phyloP scores from a whole-genome alignment of 1,139 yeast genomes.

The Yamadazyma spencermartinsiae region DNA sequence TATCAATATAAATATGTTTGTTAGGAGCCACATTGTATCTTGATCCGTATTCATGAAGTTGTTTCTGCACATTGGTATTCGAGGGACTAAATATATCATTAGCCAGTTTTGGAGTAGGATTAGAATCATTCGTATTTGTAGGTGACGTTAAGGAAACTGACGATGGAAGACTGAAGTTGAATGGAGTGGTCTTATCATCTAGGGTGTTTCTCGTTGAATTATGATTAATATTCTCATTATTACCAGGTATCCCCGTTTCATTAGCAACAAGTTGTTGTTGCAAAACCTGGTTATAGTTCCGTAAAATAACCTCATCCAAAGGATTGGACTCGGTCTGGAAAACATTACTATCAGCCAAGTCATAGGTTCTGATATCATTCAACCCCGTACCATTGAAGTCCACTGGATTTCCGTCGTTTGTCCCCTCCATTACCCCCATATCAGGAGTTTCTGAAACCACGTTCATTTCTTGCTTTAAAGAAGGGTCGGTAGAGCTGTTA shows the following conservation, averaged over 20 bases:
- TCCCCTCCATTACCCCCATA: not conserved
- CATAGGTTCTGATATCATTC: conserved; percentile 9
- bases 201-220: not conserved
- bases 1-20: conserved; percentile 31
- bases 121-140: conserved; percentile 36
- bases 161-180: conserved; percentile 19
- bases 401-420: not conserved
- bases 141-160: conserved; percentile 37
- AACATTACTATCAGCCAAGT: conserved; percentile 29
- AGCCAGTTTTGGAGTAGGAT: conserved; percentile 24
- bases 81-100: conserved; percentile 18
- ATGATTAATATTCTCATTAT: not conserved
- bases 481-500: no score
- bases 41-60: conserved; percentile 15
- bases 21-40: conserved; percentile 26
- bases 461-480: conserved; percentile 3
- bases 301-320: conserved; percentile 35
- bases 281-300: conserved; percentile 13
- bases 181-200: conserved; percentile 7
- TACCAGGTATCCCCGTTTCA: not conserved
- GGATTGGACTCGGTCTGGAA: conserved; percentile 42
- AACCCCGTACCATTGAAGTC: not conserved
- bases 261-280: conserved; percentile 5
- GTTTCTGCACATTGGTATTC: conserved; percentile 9
- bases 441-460: no score